phyloP scores from a whole-genome alignment of 2,329 filamentous ascomycete species.

The Aaosphaeria pasadenensis region DNA sequence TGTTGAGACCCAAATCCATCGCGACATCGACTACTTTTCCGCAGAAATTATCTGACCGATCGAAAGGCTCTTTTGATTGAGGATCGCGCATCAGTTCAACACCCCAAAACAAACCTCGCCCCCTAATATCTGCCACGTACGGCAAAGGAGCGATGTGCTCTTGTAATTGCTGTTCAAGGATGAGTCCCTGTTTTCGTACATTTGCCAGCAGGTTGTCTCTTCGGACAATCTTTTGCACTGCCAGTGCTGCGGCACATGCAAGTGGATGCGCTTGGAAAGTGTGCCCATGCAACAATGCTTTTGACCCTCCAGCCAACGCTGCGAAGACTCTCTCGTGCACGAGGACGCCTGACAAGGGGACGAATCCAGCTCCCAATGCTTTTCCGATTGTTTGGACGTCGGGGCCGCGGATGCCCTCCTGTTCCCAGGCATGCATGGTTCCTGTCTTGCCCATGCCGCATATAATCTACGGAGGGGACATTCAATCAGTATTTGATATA shows the following conservation, averaged over 20 bases:
- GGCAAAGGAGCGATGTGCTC: conserved; percentile 43
- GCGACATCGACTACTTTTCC: conserved; percentile 41
- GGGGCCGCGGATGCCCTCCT: conserved; percentile 50
- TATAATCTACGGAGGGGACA: conserved; percentile 44
- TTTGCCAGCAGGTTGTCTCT: conserved; percentile 59
- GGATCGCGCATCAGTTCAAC: conserved; percentile 59
- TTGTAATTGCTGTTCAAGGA: conserved; percentile 47
- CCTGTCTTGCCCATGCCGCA: conserved; percentile 62
- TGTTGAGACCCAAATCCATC: conserved; percentile 56
- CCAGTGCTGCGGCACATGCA: conserved; percentile 60
- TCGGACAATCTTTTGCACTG: conserved; percentile 59
- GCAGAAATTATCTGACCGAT: background rate
- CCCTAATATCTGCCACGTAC: conserved; percentile 60
- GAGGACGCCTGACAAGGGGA: conserved; percentile 60
- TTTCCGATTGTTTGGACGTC: conserved; percentile 68
- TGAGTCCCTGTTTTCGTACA: conserved; percentile 52
- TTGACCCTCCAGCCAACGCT: conserved; percentile 43
- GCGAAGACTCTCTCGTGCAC: conserved; percentile 51
- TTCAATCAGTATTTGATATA: no score
- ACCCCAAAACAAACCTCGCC: conserved; percentile 58
- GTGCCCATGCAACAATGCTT: conserved; percentile 57
- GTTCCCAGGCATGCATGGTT: conserved; percentile 59
- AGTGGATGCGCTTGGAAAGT: conserved; percentile 63
- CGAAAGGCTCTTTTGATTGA: conserved; percentile 40
- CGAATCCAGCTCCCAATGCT: conserved; percentile 62